Base-by-base conservation (phyloP, 2,329 filamentous ascomycete species). In the Fusarium sterilihyphosum region DNA sequence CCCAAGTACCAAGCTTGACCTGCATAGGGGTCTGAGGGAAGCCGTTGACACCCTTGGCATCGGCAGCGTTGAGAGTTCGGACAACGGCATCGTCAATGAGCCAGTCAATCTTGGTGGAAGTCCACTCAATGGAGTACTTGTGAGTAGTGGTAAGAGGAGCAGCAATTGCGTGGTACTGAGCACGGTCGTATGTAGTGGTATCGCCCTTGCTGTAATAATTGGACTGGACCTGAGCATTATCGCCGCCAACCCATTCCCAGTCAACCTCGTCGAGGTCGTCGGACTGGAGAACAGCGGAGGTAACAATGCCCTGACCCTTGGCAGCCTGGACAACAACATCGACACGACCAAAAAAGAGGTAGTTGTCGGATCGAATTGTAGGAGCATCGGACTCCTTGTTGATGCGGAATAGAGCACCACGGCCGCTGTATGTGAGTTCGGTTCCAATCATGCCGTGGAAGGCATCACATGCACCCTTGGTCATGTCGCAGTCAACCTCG, bases 281-380 rank as follows among this genome's bases (percentile, higher is more conserved):
- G 4, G 95, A 98, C 86, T 98, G 93, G 74, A 99, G 86, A 47
- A 98, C 94, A 46, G 94, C 88, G 74, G 93, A 95, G 85, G 95
- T 98, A 72, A 99, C 93, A 73, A 99, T 93, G 75, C 96, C 96
- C 12, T 86, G 87, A 49, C 96, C 96, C 7, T 92, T 89, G 33
- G 96, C 92, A 44, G 93, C 92, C 83, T 95, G 92, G 80, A 97
- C 86, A 37, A 89, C 90, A 70, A 94, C 90, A 62, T 97, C 93
- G 77, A 98, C 90, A 79, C 92, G 92, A 72, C 96, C 96, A 83
- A 98, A 98, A 93, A 98, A 98, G 83, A 99, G 94, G 88, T 97
- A 98, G 89, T 95, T 95, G 79, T 91, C 88, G 65, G 89, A 90
- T 79, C 87, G 88, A 83, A 97, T 94, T 40, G 93, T 94, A 43